Base-by-base conservation (phyloP, 495 filamentous ascomycete species). In the Lepidopterella palustris region DNA sequence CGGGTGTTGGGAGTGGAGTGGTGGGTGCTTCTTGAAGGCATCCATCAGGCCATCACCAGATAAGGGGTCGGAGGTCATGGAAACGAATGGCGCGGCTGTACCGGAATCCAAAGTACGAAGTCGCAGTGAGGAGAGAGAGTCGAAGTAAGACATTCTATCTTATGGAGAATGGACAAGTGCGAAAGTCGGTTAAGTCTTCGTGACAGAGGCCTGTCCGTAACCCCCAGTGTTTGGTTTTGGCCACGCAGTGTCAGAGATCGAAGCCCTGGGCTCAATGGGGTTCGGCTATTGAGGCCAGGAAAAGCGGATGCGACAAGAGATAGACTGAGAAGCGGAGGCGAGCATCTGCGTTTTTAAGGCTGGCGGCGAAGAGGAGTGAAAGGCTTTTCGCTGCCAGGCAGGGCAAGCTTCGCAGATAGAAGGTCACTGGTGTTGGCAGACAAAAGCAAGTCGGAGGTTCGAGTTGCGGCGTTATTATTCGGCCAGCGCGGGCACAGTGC, bases 1-100 rank as follows among this genome's bases (percentile, higher is more conserved):
- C 1, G 84, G 83, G 62, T 87, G 84, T 57, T 75, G 79, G 26
- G 77, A 69, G 56, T 82, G 78, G 10, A 58, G 54, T 23, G 53
- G 50, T 5, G 21, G 58, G 45, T 59, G 62, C 53, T 53, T 53
- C 53, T 57, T 63, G 63, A 65, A 61, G 29, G 24, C 66, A 26
- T 55, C 58, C 58, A 68, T 51, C 40, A 64, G 24, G 58, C 57
- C 61, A 50, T 58, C 61, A 5, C 45, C 27, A 28, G 49, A 53
- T 29, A 55, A 62, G 29, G 64, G 53, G 25, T 53, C 55, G n/a
- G 53, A 11, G 26, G 58, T 55, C 66, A 68, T 68, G 31, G 55
- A 53, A 29, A 57, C 45, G 53, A 68, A 58, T n/a, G 45, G 25
- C 28, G 58, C 3, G 24, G 58, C 35, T 1, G 55, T 10, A 26